phyloP scores from a whole-genome alignment of 805 yeast genomes.

The Teunomyces stri region DNA sequence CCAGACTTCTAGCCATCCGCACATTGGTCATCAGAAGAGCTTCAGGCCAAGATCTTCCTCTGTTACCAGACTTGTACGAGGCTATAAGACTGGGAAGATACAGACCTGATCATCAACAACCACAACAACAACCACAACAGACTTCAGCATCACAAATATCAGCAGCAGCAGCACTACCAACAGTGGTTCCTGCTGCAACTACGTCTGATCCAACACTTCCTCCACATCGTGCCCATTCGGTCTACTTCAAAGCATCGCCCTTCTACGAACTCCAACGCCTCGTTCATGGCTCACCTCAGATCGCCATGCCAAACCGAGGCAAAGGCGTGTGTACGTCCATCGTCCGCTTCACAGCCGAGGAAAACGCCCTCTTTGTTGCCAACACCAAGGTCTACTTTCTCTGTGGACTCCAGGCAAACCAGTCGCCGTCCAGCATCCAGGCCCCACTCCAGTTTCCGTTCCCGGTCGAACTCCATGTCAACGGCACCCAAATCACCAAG shows the following conservation, averaged over 20 bases:
- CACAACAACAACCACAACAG: not conserved
- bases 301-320: slow-evolving; percentile 46
- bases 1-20: slow-evolving; percentile 45
- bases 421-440: slow-evolving; percentile 22
- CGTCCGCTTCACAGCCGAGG: slow-evolving; percentile 46
- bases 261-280: slow-evolving; percentile 51
- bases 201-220: slow-evolving; percentile 4
- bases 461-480: slow-evolving; percentile 66
- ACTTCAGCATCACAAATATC: not conserved
- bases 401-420: slow-evolving; percentile 43
- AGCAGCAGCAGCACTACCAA: not conserved
- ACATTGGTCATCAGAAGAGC: slow-evolving; percentile 40
- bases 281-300: slow-evolving; percentile 48
- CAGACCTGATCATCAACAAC: not conserved
- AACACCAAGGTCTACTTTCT: slow-evolving; percentile 46
- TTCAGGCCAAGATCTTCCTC: slow-evolving; percentile 36
- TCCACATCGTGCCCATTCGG: slow-evolving; percentile 35
- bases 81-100: slow-evolving; percentile 30
- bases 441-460: slow-evolving; percentile 62
- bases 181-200: not conserved
- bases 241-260: slow-evolving; percentile 53
- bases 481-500: slow-evolving; percentile 46
- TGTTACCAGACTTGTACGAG: slow-evolving; percentile 25
- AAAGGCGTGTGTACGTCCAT: slow-evolving; percentile 30
- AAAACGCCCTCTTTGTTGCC: slow-evolving; percentile 32